Percentiles rank a stretch among this genome's conserved stretches.
Evolutionary conservation across 129 eudicot genomes (phyloP).

Genomic region (Lactuca sativa): DNA sequence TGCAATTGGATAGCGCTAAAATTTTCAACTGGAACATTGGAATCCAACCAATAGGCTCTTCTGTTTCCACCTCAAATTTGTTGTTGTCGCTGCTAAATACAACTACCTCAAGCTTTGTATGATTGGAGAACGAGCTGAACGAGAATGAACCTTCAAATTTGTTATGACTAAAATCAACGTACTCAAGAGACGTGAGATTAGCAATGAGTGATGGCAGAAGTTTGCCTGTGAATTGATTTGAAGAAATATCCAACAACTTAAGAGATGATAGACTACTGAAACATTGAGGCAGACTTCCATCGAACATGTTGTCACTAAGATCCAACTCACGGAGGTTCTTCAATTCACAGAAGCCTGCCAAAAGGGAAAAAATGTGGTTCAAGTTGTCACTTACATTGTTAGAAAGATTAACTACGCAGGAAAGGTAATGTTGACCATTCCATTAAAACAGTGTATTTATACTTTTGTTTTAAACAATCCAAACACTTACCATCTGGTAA

Average conservation of each 20-base stretch:
- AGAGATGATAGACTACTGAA: constrained; percentile 30
- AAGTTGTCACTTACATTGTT: background rate
- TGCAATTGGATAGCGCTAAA: constrained; percentile 10
- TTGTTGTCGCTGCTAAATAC: background rate
- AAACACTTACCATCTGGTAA: constrained; percentile 4
- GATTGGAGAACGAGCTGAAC: constrained; percentile 19
- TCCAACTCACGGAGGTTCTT: constrained; percentile 27
- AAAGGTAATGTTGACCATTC: background rate
- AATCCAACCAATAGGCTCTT: constrained; percentile 12
- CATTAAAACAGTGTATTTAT: too few relatives aligned
- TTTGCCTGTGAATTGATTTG: background rate
- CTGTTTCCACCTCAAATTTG: constrained; percentile 19
- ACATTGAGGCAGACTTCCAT: constrained; percentile 20
- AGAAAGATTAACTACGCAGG: background rate
- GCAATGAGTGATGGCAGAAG: background rate
- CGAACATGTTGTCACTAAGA: constrained; percentile 16
- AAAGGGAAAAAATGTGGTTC: background rate
- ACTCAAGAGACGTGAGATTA: background rate
- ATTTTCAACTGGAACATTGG: constrained; percentile 33
- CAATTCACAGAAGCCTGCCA: constrained; percentile 28
- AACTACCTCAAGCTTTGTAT: constrained; percentile 28
- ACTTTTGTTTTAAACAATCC: too few relatives aligned
- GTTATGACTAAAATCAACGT: background rate
- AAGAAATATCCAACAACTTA: constrained; percentile 19
- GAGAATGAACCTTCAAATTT: background rate